Percentiles rank a stretch among this genome's conserved stretches.
Evolutionary conservation across 1,284 basidiomycete genomes (phyloP).

Genomic region (Cutaneotrichosporon sp.): DNA sequence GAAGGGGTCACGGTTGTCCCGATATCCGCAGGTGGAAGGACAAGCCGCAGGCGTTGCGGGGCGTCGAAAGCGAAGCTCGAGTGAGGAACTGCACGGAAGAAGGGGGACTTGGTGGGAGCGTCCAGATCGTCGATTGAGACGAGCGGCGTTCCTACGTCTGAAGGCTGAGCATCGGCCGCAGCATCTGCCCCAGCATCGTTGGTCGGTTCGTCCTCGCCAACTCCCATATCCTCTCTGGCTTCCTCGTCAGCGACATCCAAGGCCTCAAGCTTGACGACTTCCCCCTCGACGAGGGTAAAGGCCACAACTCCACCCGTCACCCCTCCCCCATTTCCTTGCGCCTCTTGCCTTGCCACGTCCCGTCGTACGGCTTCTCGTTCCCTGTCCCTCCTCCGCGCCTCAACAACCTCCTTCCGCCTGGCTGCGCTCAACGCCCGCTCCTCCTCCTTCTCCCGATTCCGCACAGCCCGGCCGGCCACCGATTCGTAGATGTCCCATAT

Average conservation of each 20-base stretch:
- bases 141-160: background rate
- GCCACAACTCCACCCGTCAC: background rate
- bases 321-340: too few species aligned
- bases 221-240: too few species aligned
- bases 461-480: slow-evolving; percentile 24
- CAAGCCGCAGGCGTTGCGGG: slow-evolving; percentile 6
- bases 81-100: background rate
- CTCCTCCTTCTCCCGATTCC: background rate
- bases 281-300: background rate
- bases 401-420: background rate
- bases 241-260: background rate
- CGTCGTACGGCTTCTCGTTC: background rate
- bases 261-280: slow-evolving; percentile 3
- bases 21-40: background rate
- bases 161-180: background rate
- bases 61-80: slow-evolving; percentile 2
- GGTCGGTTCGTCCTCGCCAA: background rate
- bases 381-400: background rate
- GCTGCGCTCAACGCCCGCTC: slow-evolving; percentile 1
- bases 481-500: slow-evolving; percentile 59
- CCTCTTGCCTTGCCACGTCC: background rate
- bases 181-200: background rate
- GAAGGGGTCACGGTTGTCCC: too few species aligned
- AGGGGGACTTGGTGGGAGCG: background rate
- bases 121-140: background rate